Conservation (phyloP, 2,329 filamentous ascomycete species). For the Seiridium unicorne region DNA sequence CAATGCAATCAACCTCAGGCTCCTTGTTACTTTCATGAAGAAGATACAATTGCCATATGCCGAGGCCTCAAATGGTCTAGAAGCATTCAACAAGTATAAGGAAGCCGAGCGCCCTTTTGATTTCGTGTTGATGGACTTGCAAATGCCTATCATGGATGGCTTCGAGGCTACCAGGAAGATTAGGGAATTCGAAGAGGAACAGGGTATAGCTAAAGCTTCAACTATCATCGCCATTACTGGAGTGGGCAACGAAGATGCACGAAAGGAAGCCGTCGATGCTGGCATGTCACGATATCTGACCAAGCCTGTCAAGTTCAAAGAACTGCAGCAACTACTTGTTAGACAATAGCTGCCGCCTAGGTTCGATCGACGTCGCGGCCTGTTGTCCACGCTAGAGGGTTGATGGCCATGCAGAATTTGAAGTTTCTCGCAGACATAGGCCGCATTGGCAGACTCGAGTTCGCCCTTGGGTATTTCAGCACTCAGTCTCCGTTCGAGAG, state of each 20-base stretch:
- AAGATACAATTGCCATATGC: constrained; percentile 92
- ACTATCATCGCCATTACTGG: constrained; percentile 45
- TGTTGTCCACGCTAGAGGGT: no score
- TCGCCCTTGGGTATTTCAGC: no score
- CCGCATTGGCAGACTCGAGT: no score
- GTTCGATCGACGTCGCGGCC: no score
- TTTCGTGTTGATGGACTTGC: constrained; percentile 86
- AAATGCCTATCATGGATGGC: constrained; percentile 45
- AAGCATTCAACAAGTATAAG: constrained; percentile 91
- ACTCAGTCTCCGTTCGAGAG: no score
- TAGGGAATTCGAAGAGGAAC: constrained; percentile 36
- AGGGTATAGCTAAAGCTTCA: constrained; percentile 29
- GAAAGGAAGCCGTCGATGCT: constrained; percentile 42
- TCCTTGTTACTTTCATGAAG: constrained; percentile 95
- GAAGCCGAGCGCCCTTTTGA: constrained; percentile 76
- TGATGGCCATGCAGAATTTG: no score
- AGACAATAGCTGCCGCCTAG: background rate
- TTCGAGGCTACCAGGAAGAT: constrained; percentile 38
- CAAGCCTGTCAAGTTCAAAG: constrained; percentile 40
- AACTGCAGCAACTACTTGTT: constrained; percentile 17
- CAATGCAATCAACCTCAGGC: constrained; percentile 94
- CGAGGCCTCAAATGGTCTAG: constrained; percentile 89
- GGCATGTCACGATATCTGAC: constrained; percentile 46
- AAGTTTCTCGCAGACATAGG: no score
- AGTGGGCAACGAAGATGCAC: constrained; percentile 38